Base-by-base conservation (phyloP, 179 eudicot genomes). In the Beta lomatogona region DNA sequence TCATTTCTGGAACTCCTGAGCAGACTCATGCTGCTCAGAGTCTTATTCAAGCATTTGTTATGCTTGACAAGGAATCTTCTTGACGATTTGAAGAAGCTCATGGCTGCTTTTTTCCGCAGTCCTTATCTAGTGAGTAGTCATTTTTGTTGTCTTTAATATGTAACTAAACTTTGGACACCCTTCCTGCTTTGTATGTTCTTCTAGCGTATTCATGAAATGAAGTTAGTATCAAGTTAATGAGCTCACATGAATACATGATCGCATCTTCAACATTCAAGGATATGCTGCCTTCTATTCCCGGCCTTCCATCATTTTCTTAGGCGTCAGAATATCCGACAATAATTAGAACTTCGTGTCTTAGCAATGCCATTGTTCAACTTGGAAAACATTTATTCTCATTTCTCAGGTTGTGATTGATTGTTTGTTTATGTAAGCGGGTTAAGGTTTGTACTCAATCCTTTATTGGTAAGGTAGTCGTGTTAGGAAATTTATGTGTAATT, bases 11-110 rank as follows among this genome's bases (percentile, higher is more conserved):
- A 63, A 91, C 96, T 50, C 99, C 99, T 31, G 98, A 96, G 83
- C 95, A 96, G 88, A 90, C 99, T n/a, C 90, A 90, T 89, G 99
- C 98, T 46, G 99, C 99, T 41, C 99, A 96, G 76, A 86, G 91
- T 89, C 98, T 96, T 25, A 94, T 96, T 78, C 99, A 96, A 87
- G 99, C 99, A 41, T 96, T 94, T 81, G 97, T 96, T 45, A 88
- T 93, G 65, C 79, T 88, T 48, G 99, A 96, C 87, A 91, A 88
- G 6, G 90, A 90, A 81, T 86, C 89, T 64, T 55, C 87, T 76
- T 87, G 88, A 88, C 65, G 19, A 18, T 4, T 46, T 68, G 25
- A 16, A 31, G 63, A 22, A 4, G 21, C 15, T 15, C 14, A n/a
- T 48, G 77, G 63, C 65, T 41, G 12, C 81, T 2, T 69, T 75